Conservation (phyloP, 495 filamentous ascomycete genomes). For the Aspergillus indologenus region DNA sequence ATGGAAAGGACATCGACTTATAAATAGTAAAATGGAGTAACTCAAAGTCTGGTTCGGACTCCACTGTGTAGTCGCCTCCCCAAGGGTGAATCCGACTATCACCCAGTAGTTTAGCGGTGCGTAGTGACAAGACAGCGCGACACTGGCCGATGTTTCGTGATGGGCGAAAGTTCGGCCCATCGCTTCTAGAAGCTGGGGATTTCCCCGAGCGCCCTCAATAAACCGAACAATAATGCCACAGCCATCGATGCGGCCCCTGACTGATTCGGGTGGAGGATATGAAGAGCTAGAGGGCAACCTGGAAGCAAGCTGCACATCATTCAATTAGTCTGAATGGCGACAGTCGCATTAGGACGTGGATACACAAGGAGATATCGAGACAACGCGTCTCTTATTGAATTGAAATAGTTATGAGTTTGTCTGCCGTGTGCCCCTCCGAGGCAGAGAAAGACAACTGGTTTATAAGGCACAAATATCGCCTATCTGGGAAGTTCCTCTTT, state of each 20-base stretch:
- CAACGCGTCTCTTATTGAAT: too few relatives aligned
- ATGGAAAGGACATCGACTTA: neutral
- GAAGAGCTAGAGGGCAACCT: neutral
- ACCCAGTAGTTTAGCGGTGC: neutral
- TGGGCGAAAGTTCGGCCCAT: neutral
- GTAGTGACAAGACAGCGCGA: neutral
- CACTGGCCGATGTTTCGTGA: neutral
- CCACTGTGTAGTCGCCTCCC: neutral
- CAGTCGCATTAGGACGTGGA: too few relatives aligned
- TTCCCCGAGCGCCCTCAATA: slow-evolving; percentile 2
- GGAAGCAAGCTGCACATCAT: too few relatives aligned
- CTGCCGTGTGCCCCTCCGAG: neutral
- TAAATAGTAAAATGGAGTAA: slow-evolving; percentile 3
- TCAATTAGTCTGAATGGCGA: too few relatives aligned
- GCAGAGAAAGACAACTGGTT: neutral
- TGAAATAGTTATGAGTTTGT: neutral
- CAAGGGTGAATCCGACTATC: slow-evolving; percentile 1
- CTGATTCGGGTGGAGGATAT: neutral
- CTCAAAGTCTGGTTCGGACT: neutral
- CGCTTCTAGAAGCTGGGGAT: slow-evolving; percentile 3
- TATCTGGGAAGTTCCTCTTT: neutral
- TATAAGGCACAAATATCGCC: neutral
- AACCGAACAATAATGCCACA: slow-evolving; percentile 3
- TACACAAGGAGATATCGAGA: too few relatives aligned
- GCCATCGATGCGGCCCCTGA: slow-evolving; percentile 1